phyloP scores from a whole-genome alignment of 192 early-diverging fungal species.

The Entomortierella parvispora region DNA sequence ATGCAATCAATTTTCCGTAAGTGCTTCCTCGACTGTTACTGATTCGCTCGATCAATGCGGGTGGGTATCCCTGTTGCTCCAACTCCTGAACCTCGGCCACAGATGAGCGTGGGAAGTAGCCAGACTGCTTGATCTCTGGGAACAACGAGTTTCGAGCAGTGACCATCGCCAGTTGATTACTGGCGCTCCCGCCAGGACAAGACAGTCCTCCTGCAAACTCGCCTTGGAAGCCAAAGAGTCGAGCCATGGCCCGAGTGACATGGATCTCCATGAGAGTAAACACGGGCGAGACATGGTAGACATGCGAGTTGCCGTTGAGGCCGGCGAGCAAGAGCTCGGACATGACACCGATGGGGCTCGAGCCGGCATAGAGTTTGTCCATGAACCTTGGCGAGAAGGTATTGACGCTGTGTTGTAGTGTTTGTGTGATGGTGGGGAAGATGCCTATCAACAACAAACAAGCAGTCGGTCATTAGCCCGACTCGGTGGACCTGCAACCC shows the following conservation, averaged over 20 bases:
- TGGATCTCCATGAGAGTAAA: conserved; percentile 75
- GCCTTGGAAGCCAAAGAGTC: conserved; percentile 60
- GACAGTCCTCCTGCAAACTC: conserved; percentile 70
- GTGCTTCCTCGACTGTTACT: conserved; percentile 4
- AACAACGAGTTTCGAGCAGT: conserved; percentile 75
- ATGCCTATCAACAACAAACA: conserved; percentile 29
- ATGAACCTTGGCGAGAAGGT: conserved; percentile 79
- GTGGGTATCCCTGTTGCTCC: conserved; percentile 10
- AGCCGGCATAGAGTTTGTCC: conserved; percentile 85
- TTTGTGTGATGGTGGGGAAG: conserved; percentile 56
- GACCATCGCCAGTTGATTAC: conserved; percentile 81
- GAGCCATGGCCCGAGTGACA: conserved; percentile 58
- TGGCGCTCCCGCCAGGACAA: conserved; percentile 79
- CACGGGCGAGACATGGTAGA: conserved; percentile 78
- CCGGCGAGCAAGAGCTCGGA: conserved; percentile 73
- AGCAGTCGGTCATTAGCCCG: too few relatives aligned
- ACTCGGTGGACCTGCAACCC: too few relatives aligned
- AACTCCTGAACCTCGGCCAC: conserved; percentile 9
- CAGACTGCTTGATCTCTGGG: conserved; percentile 66
- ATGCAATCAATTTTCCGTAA: conserved; percentile 64
- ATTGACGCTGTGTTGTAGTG: conserved; percentile 64
- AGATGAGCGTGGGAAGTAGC: conserved; percentile 55
- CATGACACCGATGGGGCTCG: conserved; percentile 78
- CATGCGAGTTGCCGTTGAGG: conserved; percentile 84
- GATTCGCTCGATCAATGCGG: conserved; percentile 2